A percentile compares a stretch with the other conserved stretches of the same genome.
Conservation (phyloP, 371 early-diverging fungal species). For the Mucor piriformis region DNA sequence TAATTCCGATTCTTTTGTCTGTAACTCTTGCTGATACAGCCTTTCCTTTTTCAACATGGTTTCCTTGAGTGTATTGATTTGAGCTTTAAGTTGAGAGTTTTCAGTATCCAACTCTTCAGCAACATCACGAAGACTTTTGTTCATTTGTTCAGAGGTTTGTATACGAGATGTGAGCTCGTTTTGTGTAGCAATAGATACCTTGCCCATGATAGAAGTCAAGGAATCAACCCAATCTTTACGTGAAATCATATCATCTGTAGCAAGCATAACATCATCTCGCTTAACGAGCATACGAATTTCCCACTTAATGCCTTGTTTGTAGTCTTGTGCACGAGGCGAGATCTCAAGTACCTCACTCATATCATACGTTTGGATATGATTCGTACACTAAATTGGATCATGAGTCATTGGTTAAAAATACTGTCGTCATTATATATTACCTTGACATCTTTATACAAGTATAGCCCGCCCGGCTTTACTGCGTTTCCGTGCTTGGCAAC, state of each 20-base stretch:
- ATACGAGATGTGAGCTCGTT: slow-evolving; percentile 47
- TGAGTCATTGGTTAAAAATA: neutral
- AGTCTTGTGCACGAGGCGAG: slow-evolving; percentile 49
- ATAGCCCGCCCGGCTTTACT: slow-evolving; percentile 49
- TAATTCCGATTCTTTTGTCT: slow-evolving; percentile 30
- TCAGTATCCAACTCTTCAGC: slow-evolving; percentile 35
- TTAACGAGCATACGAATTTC: slow-evolving; percentile 51
- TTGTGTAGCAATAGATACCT: slow-evolving; percentile 52
- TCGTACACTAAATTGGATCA: slow-evolving; percentile 30
- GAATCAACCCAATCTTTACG: slow-evolving; percentile 55
- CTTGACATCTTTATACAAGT: slow-evolving; percentile 54
- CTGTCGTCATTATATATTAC: slow-evolving; percentile 30
- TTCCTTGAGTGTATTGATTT: slow-evolving; percentile 30
- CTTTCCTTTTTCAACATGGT: slow-evolving; percentile 20
- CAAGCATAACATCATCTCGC: slow-evolving; percentile 45
- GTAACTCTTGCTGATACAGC: slow-evolving; percentile 19
- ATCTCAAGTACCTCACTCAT: slow-evolving; percentile 57
- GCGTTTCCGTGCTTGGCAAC: slow-evolving; percentile 59
- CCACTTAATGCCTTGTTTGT: slow-evolving; percentile 48
- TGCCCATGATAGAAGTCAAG: slow-evolving; percentile 55
- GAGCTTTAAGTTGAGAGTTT: slow-evolving; percentile 33
- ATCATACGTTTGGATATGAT: slow-evolving; percentile 53
- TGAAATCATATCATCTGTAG: slow-evolving; percentile 44
- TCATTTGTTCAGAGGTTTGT: slow-evolving; percentile 40
- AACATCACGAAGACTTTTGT: slow-evolving; percentile 36